Evolutionary conservation across 352 stramenopile species (phyloP).

Genomic region (Globisporangium cylindrosporum): DNA sequence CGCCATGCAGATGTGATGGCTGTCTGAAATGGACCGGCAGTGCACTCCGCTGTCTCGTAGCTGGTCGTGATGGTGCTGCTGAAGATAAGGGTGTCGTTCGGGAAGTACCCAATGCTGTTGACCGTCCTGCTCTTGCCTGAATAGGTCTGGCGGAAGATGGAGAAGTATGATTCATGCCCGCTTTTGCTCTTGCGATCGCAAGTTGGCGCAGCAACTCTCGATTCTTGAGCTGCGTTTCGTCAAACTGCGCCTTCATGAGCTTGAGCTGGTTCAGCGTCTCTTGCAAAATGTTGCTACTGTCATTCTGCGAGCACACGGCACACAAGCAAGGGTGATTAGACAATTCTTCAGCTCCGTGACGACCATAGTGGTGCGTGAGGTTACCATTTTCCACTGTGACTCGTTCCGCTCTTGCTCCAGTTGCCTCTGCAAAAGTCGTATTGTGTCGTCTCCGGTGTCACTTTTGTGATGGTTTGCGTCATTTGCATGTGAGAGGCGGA

Average conservation of each 20-base stretch:
- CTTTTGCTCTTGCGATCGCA: conserved; percentile 55
- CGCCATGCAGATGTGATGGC: conserved; percentile 23
- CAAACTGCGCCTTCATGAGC: conserved; percentile 52
- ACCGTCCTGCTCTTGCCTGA: conserved; percentile 4
- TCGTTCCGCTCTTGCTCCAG: conserved; percentile 38
- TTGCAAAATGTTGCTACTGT: conserved; percentile 47
- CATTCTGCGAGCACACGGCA: conserved; percentile 28
- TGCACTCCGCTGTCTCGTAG: conserved; percentile 7
- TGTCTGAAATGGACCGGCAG: conserved; percentile 26
- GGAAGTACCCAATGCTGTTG: background rate
- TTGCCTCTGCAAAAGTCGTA: conserved; percentile 12
- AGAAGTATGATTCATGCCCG: conserved; percentile 2
- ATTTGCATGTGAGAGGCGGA: conserved; percentile 4
- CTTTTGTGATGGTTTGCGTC: background rate
- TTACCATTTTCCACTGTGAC: conserved; percentile 37
- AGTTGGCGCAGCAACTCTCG: conserved; percentile 71
- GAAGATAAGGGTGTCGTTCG: background rate
- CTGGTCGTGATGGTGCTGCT: background rate
- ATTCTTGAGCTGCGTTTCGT: conserved; percentile 74
- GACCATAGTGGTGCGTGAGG: background rate
- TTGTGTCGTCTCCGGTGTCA: conserved; percentile 2
- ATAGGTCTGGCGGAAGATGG: background rate
- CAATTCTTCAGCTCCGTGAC: background rate
- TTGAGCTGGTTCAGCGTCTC: conserved; percentile 59
- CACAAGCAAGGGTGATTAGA: background rate